Percentiles rank a stretch among this genome's conserved stretches.
These are phyloP conservation scores for Aspergillus udagawae DNA, from an alignment of 2,329 filamentous ascomycete genomes.

Conservation along the genomic window DNA sequence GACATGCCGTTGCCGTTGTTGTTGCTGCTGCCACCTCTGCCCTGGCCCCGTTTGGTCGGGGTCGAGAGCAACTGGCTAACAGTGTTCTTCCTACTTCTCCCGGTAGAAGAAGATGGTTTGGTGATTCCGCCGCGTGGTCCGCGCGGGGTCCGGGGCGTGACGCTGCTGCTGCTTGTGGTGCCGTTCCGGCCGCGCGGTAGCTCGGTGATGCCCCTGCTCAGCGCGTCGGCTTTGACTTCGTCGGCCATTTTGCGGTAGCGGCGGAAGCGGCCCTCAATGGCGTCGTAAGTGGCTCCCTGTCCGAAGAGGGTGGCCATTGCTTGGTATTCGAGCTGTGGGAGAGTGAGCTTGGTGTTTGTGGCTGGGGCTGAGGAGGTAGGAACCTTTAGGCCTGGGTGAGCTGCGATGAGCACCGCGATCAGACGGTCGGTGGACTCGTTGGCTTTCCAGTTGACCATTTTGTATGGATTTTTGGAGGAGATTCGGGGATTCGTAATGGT, in stretches of 20 bases:
- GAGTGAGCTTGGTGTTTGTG: background rate
- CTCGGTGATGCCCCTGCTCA: conserved; percentile 6
- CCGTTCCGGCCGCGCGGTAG: conserved; percentile 9
- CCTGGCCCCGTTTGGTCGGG: conserved; percentile 2
- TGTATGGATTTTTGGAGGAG: background rate
- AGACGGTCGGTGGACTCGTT: conserved; percentile 22
- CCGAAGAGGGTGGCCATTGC: conserved; percentile 45
- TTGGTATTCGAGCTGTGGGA: conserved; percentile 41
- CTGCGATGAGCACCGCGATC: conserved; percentile 24
- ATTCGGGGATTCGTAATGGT: background rate
- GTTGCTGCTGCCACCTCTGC: background rate
- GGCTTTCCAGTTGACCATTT: conserved; percentile 31
- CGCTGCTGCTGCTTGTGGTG: background rate
- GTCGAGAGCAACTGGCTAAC: background rate
- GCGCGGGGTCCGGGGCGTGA: conserved; percentile 14
- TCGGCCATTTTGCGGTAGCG: conserved; percentile 41
- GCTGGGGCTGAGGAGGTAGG: background rate
- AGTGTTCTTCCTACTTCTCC: background rate
- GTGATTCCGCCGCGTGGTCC: conserved; percentile 12
- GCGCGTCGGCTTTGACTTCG: conserved; percentile 27
- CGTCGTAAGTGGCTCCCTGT: conserved; percentile 44
- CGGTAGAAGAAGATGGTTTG: conserved; percentile 9
- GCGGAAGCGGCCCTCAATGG: conserved; percentile 46
- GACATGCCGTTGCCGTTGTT: background rate
- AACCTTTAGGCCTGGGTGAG: conserved; percentile 25